Evolutionary conservation across 2,329 filamentous ascomycete species (phyloP), one percentile per base, ranked within the genome.

Genomic region (Ramichloridium luteum): DNA sequence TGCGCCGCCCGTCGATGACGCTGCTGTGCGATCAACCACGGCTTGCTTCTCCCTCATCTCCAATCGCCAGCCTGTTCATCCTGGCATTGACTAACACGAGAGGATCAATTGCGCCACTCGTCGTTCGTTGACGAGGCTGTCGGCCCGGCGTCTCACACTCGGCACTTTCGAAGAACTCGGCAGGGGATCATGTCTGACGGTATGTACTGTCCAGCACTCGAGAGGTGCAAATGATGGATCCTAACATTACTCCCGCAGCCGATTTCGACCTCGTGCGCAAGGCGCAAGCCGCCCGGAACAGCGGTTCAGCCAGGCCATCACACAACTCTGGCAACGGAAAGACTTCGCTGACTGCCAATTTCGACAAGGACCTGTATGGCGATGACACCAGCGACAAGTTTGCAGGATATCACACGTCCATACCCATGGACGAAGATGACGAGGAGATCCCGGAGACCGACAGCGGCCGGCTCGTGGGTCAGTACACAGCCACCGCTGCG

Each of bases 211-310:
- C 27, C 25, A 20, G 12, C 12, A 23, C 23, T 11, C 16, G 16
- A 33, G n/a, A 17, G 12, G 11, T 16, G 17, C 30, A 17, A 23
- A 31, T 11, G 28, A 39, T 36, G 37, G n/a, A 31, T 12, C 16
- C 37, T 35, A 18, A 34, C 17, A 13, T 16, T 13, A 30, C 23
- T 27, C 13, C 28, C 26, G n/a, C 10, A 34, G 78, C 80, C 60
- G 84, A 92, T 61, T 90, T 93, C 62, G 82, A 90, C 55, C 72
- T 77, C 53, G 80, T 93, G 60, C 77, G 77, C 62, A 80, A 77
- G 68, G 78, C 88, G 56, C 85, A 93, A 68, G 78, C 80, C 60
- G 85, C 93, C 79, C 83, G 86, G 58, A 93, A 93, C 61, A 72
- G 80, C 49, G 74, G 77, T 51, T 37, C 40, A 32, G 70, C 57